These are phyloP conservation scores for Leccinum barrowsii DNA, from an alignment of 768 basidiomycete genomes.

Conservation along the genomic window DNA sequence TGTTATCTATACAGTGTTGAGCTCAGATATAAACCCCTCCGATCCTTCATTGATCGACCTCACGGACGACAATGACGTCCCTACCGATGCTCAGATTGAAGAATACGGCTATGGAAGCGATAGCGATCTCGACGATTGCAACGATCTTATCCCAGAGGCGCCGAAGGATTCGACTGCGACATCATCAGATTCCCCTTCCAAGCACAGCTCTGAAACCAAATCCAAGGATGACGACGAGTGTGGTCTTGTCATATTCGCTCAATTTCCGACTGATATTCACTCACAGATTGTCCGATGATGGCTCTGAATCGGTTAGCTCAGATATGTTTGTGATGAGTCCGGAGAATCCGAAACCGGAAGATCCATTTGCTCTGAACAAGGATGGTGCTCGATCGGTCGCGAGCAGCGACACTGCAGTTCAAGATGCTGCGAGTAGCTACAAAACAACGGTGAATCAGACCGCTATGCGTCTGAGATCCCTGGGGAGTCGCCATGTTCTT, in stretches of 20 bases:
- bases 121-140: constrained; percentile 34
- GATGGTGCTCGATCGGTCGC: background rate
- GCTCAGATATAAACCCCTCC: constrained; percentile 6
- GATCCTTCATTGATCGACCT: constrained; percentile 17
- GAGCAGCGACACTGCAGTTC: constrained; percentile 9
- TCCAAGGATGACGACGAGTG: constrained; percentile 11
- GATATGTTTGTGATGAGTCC: constrained; percentile 19
- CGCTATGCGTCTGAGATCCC: constrained; percentile 8
- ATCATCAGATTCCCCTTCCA: background rate
- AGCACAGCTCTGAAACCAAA: background rate
- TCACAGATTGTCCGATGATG: constrained; percentile 11
- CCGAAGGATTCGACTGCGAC: background rate
- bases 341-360: constrained; percentile 4
- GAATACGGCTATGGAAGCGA: constrained; percentile 34
- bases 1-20: constrained; percentile 7
- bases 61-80: constrained; percentile 8
- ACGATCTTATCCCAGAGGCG: background rate
- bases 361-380: background rate
- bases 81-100: constrained; percentile 3
- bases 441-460: background rate
- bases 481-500: constrained; percentile 19
- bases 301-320: constrained; percentile 13
- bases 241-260: background rate
- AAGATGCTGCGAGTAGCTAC: background rate
- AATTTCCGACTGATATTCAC: background rate